Evolutionary conservation across 352 stramenopile genomes (phyloP).

Genomic region (Globisporangium alternatum): DNA sequence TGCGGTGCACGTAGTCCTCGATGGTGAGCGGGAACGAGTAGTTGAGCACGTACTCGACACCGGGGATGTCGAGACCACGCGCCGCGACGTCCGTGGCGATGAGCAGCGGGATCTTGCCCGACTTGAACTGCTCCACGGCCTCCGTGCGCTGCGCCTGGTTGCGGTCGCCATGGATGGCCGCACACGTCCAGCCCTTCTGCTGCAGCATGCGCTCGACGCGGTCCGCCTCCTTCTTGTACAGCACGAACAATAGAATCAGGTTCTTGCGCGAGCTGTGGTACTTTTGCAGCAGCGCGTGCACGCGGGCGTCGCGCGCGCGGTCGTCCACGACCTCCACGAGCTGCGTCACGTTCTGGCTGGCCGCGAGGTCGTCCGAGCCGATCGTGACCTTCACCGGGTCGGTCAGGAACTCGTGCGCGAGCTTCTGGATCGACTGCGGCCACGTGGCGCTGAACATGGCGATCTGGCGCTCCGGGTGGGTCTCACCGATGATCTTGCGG

Average conservation of each 20-base stretch:
- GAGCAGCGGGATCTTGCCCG: slow-evolving; percentile 90
- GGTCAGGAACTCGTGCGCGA: slow-evolving; percentile 94
- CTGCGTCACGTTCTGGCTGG: slow-evolving; percentile 95
- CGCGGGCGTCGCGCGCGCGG: slow-evolving; percentile 77
- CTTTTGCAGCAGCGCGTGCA: slow-evolving; percentile 91
- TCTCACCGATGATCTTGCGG: slow-evolving; percentile 81
- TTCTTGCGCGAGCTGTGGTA: slow-evolving; percentile 91
- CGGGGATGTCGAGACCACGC: slow-evolving; percentile 96
- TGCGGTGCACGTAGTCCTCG: slow-evolving; percentile 96
- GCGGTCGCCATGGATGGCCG: slow-evolving; percentile 97
- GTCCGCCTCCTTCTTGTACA: slow-evolving; percentile 99
- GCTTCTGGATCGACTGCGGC: slow-evolving; percentile 95
- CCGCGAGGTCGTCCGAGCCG: slow-evolving; percentile 93
- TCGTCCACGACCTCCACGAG: slow-evolving; percentile 95
- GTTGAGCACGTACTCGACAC: slow-evolving; percentile 97
- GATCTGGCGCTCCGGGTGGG: slow-evolving; percentile 89
- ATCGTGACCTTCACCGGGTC: slow-evolving; percentile 94
- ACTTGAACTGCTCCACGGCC: slow-evolving; percentile 95
- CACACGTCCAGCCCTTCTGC: slow-evolving; percentile 90
- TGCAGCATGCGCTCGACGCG: slow-evolving; percentile 93
- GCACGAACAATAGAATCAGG: slow-evolving; percentile 95
- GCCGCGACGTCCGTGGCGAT: slow-evolving; percentile 97
- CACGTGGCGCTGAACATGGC: slow-evolving; percentile 98
- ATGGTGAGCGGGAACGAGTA: slow-evolving; percentile 98
- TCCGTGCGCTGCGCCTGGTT: slow-evolving; percentile 89